Evolutionary conservation across 257 asterid species (phyloP), one percentile per base, ranked within the genome.

Genomic region (Rhazya stricta): DNA sequence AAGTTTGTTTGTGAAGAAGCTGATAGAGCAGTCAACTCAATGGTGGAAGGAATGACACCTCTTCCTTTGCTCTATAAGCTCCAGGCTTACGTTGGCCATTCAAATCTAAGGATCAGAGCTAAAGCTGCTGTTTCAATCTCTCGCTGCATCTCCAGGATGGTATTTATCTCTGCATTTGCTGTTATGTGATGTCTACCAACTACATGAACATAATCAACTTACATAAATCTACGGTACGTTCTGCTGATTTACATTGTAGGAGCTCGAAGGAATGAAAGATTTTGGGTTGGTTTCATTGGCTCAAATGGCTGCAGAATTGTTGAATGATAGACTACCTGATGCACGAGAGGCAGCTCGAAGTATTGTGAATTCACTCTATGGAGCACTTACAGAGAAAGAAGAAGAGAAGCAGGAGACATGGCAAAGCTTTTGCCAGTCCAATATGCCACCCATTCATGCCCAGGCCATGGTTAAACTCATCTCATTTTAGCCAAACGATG

Each of bases 1-100:
- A 95, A 91, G 69, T 95, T 95, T 84, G 99, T 95, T 2, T 95
- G 99, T 83, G 99, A 95, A 75, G 98, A 95, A 83, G 99, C 99
- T 74, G 91, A 87, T 67, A 92, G 50, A 81, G 82, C 96, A 62
- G 80, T 91, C 46, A 78, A 81, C 76, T 78, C 78, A 76, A 83
- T 95, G 97, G 93, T 89, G 70, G 92, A 88, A 61, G 82, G 88
- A 63, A 81, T 86, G 83, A 78, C 90, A 50, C 94, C 99, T 61
- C 92, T 92, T 27, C 81, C 90, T 39, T 42, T 92, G 87, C 98
- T 95, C 72, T 85, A 76, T 10, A 89, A 85, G 86, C 96, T 95
- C 32, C 48, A 62, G 42, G 78, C 81, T 16, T 91, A 81, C 41
- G 97, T 69, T 16, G 79, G 79, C 69, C 99, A 92, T 85, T 69